Evolutionary conservation across 1,139 yeast species (phyloP).

Genomic region (Sugiyamaella novakii): DNA sequence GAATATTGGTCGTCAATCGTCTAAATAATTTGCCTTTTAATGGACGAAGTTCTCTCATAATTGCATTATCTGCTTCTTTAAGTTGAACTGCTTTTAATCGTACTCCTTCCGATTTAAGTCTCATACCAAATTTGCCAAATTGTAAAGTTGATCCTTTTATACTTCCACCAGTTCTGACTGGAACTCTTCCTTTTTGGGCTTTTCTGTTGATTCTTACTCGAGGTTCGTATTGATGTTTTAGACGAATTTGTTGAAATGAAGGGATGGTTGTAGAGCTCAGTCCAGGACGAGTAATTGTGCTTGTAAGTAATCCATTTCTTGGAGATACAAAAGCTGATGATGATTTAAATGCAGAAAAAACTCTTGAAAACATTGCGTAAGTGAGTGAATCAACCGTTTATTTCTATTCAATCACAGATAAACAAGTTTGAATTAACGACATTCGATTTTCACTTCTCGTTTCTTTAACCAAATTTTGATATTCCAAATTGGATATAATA

Average conservation of each 20-base stretch:
- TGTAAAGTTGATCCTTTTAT: constrained; percentile 79
- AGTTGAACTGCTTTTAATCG: constrained; percentile 88
- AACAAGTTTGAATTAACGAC: too few relatives aligned
- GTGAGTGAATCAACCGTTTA: not conserved
- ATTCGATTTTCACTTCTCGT: too few relatives aligned
- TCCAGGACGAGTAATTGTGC: not conserved
- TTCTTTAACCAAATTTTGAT: too few relatives aligned
- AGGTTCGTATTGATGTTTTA: constrained; percentile 83
- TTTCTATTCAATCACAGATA: too few relatives aligned
- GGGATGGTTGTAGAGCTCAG: not conserved
- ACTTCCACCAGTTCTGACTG: constrained; percentile 95
- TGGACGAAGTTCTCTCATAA: constrained; percentile 79
- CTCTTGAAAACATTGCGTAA: constrained; percentile 11
- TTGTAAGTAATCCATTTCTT: constrained; percentile 1
- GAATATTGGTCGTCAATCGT: constrained; percentile 79
- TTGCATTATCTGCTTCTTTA: constrained; percentile 85
- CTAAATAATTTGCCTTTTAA: constrained; percentile 70
- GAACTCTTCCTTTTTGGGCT: constrained; percentile 92
- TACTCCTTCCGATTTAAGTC: constrained; percentile 83
- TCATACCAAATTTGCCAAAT: constrained; percentile 82
- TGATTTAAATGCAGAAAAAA: constrained; percentile 11
- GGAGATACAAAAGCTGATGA: constrained; percentile 3
- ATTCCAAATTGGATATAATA: not conserved
- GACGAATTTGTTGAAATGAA: constrained; percentile 45
- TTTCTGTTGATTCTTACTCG: constrained; percentile 72